phyloP scores from a whole-genome alignment of 257 asterid genomes.

The Salvia splendens region DNA sequence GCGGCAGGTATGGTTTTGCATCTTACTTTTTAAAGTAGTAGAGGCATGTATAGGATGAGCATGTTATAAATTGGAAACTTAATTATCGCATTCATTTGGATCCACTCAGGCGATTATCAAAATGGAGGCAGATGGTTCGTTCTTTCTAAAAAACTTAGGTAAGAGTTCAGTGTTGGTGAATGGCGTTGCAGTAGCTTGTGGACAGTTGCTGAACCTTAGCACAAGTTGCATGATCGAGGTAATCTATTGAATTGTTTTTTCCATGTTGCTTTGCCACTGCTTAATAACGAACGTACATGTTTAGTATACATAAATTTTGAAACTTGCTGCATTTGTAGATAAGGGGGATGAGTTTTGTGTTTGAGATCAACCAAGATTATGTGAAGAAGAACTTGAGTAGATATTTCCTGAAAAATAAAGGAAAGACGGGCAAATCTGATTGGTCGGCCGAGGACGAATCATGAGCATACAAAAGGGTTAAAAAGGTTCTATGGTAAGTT shows the following conservation, averaged over 20 bases:
- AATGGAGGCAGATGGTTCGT: constrained; percentile 87
- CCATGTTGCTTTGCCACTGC: not conserved
- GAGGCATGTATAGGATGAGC: constrained; percentile 4
- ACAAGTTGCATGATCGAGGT: constrained; percentile 88
- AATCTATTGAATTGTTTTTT: no score
- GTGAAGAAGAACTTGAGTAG: constrained; percentile 51
- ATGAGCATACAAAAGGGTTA: constrained; percentile 28
- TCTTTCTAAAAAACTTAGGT: constrained; percentile 81
- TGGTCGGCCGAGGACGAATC: constrained; percentile 43
- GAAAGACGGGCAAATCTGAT: constrained; percentile 44
- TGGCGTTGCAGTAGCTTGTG: constrained; percentile 63
- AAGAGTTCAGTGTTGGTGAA: constrained; percentile 77
- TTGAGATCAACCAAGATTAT: constrained; percentile 61
- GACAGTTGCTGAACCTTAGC: constrained; percentile 67
- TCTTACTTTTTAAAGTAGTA: not conserved
- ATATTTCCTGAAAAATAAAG: constrained; percentile 39
- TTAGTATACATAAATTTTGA: constrained; percentile 17
- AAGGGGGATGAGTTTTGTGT: constrained; percentile 75
- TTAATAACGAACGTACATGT: not conserved
- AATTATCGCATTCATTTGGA: constrained; percentile 11
- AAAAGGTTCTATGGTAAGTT: constrained; percentile 31
- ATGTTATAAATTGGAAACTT: constrained; percentile 9
- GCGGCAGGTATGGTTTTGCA: constrained; percentile 66
- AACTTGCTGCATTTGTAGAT: constrained; percentile 48
- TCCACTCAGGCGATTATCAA: constrained; percentile 74